Conservation (phyloP, 495 filamentous ascomycete species). For the Xylaria bambusicola region DNA sequence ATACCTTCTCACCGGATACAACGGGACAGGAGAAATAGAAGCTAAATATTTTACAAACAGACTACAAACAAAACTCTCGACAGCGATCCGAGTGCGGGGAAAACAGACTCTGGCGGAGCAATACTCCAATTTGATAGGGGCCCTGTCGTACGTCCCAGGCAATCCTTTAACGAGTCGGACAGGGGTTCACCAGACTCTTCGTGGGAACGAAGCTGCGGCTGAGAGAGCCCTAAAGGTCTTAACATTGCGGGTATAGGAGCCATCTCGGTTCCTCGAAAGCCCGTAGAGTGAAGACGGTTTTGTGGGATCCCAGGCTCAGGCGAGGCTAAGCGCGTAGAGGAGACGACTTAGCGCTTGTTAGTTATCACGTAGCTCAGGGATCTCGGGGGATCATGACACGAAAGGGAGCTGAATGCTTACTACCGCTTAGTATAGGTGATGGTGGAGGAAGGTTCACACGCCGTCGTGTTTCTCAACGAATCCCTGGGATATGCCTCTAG, state of each 20-base stretch:
- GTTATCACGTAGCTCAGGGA: background rate
- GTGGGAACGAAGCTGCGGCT: background rate
- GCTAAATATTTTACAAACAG: conserved; percentile 1
- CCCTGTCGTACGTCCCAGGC: background rate
- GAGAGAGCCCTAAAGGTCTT: background rate
- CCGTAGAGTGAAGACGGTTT: background rate
- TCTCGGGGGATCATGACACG: background rate
- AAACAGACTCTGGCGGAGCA: background rate
- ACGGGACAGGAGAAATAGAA: background rate
- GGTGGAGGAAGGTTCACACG: too few relatives aligned
- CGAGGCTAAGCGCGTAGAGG: background rate
- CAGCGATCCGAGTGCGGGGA: conserved; percentile 7
- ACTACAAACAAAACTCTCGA: background rate
- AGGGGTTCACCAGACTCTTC: background rate
- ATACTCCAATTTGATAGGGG: conserved; percentile 1
- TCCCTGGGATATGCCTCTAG: too few relatives aligned
- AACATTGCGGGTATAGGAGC: background rate
- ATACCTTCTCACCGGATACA: background rate
- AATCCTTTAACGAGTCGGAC: background rate
- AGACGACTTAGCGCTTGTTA: background rate
- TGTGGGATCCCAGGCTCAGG: background rate
- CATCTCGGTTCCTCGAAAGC: background rate
- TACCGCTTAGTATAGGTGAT: background rate
- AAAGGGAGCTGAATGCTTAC: background rate
- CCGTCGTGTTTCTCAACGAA: too few relatives aligned